phyloP scores from a whole-genome alignment of 345 rosid genomes.

The Populus ilicifolia region DNA sequence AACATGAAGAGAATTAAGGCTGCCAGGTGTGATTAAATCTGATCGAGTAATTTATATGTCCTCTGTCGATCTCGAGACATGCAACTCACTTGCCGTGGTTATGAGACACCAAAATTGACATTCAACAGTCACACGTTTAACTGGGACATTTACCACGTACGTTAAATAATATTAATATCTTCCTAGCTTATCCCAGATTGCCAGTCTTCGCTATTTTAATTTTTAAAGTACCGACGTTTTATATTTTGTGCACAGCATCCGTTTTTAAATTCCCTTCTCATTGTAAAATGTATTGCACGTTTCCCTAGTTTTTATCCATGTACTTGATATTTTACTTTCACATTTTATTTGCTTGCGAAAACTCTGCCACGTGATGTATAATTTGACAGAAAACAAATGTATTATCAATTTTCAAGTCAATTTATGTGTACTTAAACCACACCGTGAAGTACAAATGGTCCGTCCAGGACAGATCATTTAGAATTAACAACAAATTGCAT shows the following conservation, averaged over 20 bases:
- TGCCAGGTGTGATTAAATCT: no score
- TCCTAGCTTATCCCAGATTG: not conserved
- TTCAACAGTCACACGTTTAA: not conserved
- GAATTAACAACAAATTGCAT: no score
- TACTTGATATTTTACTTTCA: not conserved
- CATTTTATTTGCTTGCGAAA: not conserved
- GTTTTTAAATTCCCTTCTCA: not conserved
- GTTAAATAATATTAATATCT: not conserved
- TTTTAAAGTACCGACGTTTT: not conserved
- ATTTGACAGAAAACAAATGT: no score
- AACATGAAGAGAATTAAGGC: no score
- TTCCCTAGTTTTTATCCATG: not conserved
- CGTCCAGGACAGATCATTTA: no score
- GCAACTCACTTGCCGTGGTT: no score
- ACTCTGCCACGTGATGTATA: accelerated
- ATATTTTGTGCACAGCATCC: not conserved
- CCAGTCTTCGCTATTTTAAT: not conserved
- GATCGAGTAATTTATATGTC: no score
- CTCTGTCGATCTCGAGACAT: no score
- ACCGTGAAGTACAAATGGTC: no score
- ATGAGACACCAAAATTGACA: no score
- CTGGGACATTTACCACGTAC: not conserved
- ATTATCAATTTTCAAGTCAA: not conserved
- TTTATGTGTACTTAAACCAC: not conserved
- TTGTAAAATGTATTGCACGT: not conserved